Evolutionary conservation across 2,329 filamentous ascomycete species (phyloP), one percentile per base, ranked within the genome.

Genomic region (Colletotrichum aenigma): DNA sequence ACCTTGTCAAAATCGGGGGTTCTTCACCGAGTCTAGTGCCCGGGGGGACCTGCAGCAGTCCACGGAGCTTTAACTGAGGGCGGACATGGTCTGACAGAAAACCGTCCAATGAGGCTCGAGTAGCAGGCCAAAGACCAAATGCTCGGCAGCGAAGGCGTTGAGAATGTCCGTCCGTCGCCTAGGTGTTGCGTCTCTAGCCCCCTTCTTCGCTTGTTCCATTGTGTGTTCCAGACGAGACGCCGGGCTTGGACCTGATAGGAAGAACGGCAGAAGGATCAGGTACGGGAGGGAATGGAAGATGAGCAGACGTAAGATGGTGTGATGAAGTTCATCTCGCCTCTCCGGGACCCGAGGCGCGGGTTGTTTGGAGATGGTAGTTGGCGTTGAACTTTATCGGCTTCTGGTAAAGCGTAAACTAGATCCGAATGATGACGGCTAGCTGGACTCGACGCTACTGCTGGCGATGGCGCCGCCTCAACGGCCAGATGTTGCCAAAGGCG

Each of bases 21-120:
- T 68, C 65, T 62, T 60, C 56, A 64, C 71, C 65, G 65, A 64
- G 65, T 18, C 65, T 73, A 73, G 56, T 10, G 65, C 16, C 55
- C 12, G 3, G 21, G 56, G 30, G 71, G 21, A 69, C 71, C 65
- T 73, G 71, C 65, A 73, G 71, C 55, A 52, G 24, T n/a, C 30
- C 28, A 21, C 65, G 71, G 71, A 56, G 64, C 52, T 69, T 62
- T 69, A 55, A 32, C 65, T 62, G 13, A 38, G 38, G 71, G 38
- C 56, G 71, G 65, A 10, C 56, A 73, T 73, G 65, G 56, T 69
- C 71, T 73, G 71, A 73, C 71, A 38, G 65, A 34, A 61, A 64
- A 32, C 65, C 30, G 28, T 24, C 71, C 65, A 69, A 73, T 64
- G 66, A 28, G 38, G 36, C 16, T 28, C 13, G 10, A 21, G 7